Evolutionary conservation across 305 asterid species (phyloP).

Genomic region (Rubia peregrina): DNA sequence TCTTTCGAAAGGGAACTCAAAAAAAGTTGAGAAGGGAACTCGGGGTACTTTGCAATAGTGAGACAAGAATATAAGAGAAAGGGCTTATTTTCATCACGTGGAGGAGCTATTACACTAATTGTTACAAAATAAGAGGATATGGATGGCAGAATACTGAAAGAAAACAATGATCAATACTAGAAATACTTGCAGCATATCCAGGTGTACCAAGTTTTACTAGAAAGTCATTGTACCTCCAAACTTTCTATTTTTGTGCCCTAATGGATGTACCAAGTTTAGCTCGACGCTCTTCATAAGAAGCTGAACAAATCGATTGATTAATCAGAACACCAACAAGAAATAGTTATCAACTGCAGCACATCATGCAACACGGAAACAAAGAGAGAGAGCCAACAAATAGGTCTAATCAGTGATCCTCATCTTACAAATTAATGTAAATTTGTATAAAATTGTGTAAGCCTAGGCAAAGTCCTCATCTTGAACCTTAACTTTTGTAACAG

Average conservation of each 20-base stretch:
- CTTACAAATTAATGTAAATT: no score
- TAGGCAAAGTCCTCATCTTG: no score
- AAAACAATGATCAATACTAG: neutral
- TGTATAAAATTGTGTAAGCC: no score
- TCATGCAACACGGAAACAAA: neutral
- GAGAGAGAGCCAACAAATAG: neutral
- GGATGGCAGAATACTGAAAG: neutral
- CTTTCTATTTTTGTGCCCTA: slow-evolving; percentile 19
- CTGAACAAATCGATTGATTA: slow-evolving; percentile 39
- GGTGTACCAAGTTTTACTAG: neutral
- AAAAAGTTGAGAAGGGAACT: no score
- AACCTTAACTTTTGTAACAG: no score
- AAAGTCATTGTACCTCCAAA: neutral
- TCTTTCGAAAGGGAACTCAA: no score
- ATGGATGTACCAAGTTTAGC: slow-evolving; percentile 36
- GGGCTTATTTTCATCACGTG: neutral
- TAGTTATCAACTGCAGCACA: slow-evolving; percentile 1
- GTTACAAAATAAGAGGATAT: neutral
- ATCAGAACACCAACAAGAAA: slow-evolving; percentile 12
- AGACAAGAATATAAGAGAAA: neutral
- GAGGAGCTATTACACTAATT: neutral
- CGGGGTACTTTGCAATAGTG: neutral
- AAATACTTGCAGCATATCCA: neutral
- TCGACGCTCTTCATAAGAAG: slow-evolving; percentile 87
- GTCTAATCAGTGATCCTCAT: neutral